Percentiles rank a stretch among this genome's conserved stretches.
Conservation (phyloP, 2,329 filamentous ascomycete genomes). For the Trichoderma polysporum region DNA sequence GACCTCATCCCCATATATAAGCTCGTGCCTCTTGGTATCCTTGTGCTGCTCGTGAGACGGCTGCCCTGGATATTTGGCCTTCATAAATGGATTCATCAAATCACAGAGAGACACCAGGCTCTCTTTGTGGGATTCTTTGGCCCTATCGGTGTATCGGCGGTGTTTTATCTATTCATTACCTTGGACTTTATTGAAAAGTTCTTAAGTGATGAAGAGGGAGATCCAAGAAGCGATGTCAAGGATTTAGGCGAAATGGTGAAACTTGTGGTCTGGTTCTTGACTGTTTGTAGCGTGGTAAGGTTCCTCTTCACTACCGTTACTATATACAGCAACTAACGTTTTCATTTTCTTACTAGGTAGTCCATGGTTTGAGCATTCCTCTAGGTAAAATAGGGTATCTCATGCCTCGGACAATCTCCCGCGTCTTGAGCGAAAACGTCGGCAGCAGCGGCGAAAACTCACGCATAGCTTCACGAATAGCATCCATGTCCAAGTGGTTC, state of each 20-base stretch:
- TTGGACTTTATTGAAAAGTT: constrained; percentile 66
- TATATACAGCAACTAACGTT: constrained; percentile 11
- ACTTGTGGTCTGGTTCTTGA: constrained; percentile 82
- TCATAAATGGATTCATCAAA: constrained; percentile 76
- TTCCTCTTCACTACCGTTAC: neutral
- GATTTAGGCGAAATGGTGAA: constrained; percentile 64
- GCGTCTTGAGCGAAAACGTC: constrained; percentile 30
- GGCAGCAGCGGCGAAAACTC: constrained; percentile 20
- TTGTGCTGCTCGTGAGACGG: constrained; percentile 75
- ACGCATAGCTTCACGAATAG: neutral
- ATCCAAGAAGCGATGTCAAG: constrained; percentile 63
- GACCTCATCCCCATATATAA: constrained; percentile 70
- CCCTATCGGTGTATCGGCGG: constrained; percentile 83
- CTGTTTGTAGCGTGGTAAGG: constrained; percentile 78
- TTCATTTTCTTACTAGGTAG: constrained; percentile 50
- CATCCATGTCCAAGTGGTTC: constrained; percentile 36
- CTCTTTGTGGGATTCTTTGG: constrained; percentile 91
- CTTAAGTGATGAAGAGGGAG: constrained; percentile 55
- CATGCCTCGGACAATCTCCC: constrained; percentile 60
- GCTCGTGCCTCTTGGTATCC: constrained; percentile 69
- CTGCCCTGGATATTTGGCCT: constrained; percentile 73
- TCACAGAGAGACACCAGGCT: constrained; percentile 71
- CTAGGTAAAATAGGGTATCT: constrained; percentile 66
- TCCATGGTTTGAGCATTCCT: constrained; percentile 81
- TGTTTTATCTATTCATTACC: constrained; percentile 85